Percentiles rank a stretch among this genome's conserved stretches.
These are phyloP conservation scores for Exophiala sideris DNA, from an alignment of 2,329 filamentous ascomycete species.

Conservation along the genomic window DNA sequence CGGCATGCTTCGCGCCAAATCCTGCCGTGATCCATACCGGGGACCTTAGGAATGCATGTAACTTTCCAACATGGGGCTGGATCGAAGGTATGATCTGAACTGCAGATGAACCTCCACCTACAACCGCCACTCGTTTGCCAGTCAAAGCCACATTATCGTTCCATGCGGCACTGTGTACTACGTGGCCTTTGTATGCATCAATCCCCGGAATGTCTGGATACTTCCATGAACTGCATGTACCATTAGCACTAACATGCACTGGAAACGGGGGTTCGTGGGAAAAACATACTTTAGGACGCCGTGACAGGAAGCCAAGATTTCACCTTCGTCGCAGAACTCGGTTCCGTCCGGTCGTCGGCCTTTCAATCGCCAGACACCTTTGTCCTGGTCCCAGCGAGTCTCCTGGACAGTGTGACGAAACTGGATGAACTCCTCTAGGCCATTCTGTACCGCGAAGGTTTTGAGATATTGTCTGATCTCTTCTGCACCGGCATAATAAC, in stretches of 20 bases:
- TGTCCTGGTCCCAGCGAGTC: constrained; percentile 26
- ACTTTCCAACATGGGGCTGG: constrained; percentile 34
- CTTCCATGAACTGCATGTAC: constrained; percentile 45
- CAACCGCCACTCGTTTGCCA: constrained; percentile 50
- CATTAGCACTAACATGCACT: too few species aligned
- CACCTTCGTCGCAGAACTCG: constrained; percentile 15
- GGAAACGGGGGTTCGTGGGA: constrained; percentile 39
- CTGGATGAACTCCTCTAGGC: too few species aligned
- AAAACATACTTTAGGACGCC: constrained; percentile 47
- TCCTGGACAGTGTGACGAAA: constrained; percentile 11
- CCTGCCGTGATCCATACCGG: constrained; percentile 27
- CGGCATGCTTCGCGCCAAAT: constrained; percentile 25
- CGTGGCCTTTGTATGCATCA: constrained; percentile 49
- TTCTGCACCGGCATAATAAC: constrained; percentile 27
- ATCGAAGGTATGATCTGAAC: constrained; percentile 53
- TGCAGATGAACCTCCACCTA: constrained; percentile 56
- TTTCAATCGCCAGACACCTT: constrained; percentile 11
- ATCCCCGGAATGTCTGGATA: constrained; percentile 55
- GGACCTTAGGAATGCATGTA: constrained; percentile 29
- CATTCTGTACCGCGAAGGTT: constrained; percentile 15
- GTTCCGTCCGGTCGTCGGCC: constrained; percentile 11
- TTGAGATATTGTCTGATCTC: constrained; percentile 33
- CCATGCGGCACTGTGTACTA: constrained; percentile 59
- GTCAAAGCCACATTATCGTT: constrained; percentile 47
- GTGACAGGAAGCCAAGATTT: constrained; percentile 39